phyloP scores from a whole-genome alignment of 192 early-diverging fungal species.

The Lobosporangium transversale region DNA sequence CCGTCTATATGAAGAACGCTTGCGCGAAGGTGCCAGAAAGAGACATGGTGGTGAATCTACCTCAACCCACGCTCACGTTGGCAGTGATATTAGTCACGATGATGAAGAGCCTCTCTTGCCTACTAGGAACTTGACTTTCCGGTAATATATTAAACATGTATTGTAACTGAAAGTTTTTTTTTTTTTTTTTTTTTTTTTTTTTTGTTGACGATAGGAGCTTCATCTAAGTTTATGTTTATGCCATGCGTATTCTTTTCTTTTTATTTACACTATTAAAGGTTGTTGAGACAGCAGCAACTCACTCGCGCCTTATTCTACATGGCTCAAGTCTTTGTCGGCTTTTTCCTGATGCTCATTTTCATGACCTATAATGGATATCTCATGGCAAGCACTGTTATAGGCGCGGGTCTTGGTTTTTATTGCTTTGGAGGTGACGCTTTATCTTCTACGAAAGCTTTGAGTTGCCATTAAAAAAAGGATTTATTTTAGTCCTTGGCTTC shows the following conservation, averaged over 20 bases:
- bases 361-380: conserved; percentile 88
- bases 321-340: conserved; percentile 72
- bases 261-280: too few species aligned
- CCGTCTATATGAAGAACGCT: conserved; percentile 47
- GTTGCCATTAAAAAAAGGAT: conserved; percentile 47
- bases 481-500: too few species aligned
- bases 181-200: too few species aligned
- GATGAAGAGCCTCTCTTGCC: conserved; percentile 37
- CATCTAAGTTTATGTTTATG: too few species aligned
- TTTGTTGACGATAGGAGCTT: too few species aligned
- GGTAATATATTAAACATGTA: conserved; percentile 19
- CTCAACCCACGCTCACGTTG: neutral
- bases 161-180: too few species aligned
- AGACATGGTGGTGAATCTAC: conserved; percentile 15
- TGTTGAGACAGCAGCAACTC: conserved; percentile 60
- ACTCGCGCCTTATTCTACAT: conserved; percentile 73
- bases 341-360: conserved; percentile 83
- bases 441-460: conserved; percentile 37
- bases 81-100: conserved; percentile 5
- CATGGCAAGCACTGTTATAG: conserved; percentile 71
- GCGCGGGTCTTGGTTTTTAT: conserved; percentile 70
- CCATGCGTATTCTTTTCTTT: too few species aligned
- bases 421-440: conserved; percentile 45
- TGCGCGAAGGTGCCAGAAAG: conserved; percentile 41
- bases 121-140: conserved; percentile 7